Base-by-base conservation (phyloP, 1,139 yeast species). In the Nakaseomyces nivariensis region DNA sequence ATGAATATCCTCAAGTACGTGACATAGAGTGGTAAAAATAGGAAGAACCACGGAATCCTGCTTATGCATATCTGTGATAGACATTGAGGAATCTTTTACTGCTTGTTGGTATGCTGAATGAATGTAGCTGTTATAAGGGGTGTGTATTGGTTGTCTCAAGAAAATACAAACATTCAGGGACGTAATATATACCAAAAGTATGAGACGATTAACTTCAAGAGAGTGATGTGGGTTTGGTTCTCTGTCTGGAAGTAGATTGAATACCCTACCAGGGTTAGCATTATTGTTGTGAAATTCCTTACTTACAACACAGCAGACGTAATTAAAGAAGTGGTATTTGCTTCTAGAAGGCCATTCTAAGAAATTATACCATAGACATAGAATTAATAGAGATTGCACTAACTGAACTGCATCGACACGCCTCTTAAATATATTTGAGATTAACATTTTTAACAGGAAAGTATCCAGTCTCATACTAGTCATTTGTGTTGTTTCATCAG, bases 291-390 rank as follows among this genome's bases (percentile, higher is more conserved):
- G 33, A 52, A 88, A 66, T 62, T 89, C 96, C 55, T 80, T 83
- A 1, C 85, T 75, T 67, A 89, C 71, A 3, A 83, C 74, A n/a
- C 83, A 79, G 47, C 89, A 78, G 31, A 86, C 69, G 8, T 79
- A 73, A 50, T 82, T 79, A 56, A 86, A 73, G 50, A 87, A 68
- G 62, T 86, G 94, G 56, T 82, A 82, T 48, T 95, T 77, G 52
- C 94, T 78, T 58, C 85, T 85, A 56, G 81, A 85, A 55, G 85
- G 85, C 57, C 86, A 71, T 65, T 87, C 96, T 0, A 95, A 88
- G 5, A 87, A 79, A 56, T 85, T 86, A 63, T 87, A 87, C 95
- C 96, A 89, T 36, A 82, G 66, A 38, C 85, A 76, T 49, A 85
- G 68, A 3, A 86, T 60, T 31, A 85, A 60, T 45, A 85, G 67